These are phyloP conservation scores for Myrica gale DNA, from an alignment of 306 rosid species.

Conservation along the genomic window DNA sequence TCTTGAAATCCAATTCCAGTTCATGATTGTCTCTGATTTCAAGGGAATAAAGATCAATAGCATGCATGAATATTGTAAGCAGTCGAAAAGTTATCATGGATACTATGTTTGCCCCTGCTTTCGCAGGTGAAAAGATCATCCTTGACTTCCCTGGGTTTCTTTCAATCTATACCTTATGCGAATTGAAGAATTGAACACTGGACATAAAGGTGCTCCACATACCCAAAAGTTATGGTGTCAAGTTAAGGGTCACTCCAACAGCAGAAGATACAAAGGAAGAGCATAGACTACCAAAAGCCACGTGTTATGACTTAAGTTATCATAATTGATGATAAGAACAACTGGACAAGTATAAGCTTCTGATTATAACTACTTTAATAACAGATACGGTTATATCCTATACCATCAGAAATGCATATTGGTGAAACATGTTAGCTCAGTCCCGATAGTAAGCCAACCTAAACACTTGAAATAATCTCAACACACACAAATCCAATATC, in stretches of 20 bases:
- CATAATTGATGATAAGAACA: background rate
- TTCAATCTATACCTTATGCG: background rate
- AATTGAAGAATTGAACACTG: background rate
- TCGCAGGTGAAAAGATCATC: background rate
- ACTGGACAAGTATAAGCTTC: background rate
- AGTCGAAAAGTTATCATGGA: background rate
- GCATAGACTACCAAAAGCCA: background rate
- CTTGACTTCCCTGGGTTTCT: background rate
- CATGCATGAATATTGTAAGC: background rate
- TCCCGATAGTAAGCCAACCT: background rate
- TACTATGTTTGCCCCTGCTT: background rate
- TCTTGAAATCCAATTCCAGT: slow-evolving; percentile 99
- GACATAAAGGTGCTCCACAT: background rate
- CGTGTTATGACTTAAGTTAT: background rate
- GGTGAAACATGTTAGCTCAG: background rate
- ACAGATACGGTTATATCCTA: background rate
- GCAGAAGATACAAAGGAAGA: background rate
- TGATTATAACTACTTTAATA: background rate
- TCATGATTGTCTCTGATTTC: slow-evolving; percentile 88
- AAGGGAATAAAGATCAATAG: slow-evolving; percentile 29
- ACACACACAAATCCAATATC: background rate
- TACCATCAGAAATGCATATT: background rate
- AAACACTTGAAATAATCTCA: background rate
- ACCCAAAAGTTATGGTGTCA: background rate
- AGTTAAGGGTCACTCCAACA: background rate